Evolutionary conservation across 192 early-diverging fungal species (phyloP).

Genomic region (Rhizophagus sp.): DNA sequence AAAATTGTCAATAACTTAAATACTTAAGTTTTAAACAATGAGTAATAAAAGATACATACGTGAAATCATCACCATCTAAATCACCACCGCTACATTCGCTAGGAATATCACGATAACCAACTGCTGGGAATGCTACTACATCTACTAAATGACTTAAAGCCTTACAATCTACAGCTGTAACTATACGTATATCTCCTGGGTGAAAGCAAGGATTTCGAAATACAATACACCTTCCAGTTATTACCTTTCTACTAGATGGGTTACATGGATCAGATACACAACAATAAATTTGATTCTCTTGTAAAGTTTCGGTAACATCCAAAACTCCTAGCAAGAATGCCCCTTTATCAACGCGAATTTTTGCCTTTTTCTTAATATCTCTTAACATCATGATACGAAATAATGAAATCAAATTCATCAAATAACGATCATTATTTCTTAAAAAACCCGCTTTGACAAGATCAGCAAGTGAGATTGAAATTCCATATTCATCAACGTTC

Average conservation of each 20-base stretch:
- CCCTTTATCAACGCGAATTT: constrained; percentile 53
- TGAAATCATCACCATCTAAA: constrained; percentile 78
- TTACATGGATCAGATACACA: constrained; percentile 42
- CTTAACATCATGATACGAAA: constrained; percentile 48
- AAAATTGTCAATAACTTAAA: neutral
- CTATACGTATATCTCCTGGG: constrained; percentile 64
- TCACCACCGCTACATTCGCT: constrained; percentile 82
- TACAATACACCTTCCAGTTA: constrained; percentile 47
- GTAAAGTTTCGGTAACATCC: constrained; percentile 47
- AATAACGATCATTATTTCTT: constrained; percentile 43
- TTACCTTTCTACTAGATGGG: constrained; percentile 24
- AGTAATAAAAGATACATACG: constrained; percentile 40
- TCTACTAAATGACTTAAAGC: constrained; percentile 54
- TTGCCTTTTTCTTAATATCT: constrained; percentile 55
- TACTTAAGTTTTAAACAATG: neutral
- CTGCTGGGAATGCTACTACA: constrained; percentile 73
- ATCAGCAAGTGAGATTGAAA: constrained; percentile 36
- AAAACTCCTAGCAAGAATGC: constrained; percentile 57
- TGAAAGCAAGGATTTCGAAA: constrained; percentile 66
- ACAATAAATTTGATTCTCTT: constrained; percentile 53
- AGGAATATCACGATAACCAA: constrained; percentile 67
- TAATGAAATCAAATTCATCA: constrained; percentile 45
- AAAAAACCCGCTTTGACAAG: constrained; percentile 55
- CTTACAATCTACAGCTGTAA: constrained; percentile 54
- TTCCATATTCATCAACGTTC: constrained; percentile 50